Conservation (phyloP, 106 monocot species). For the Dendrobium huoshanense region DNA sequence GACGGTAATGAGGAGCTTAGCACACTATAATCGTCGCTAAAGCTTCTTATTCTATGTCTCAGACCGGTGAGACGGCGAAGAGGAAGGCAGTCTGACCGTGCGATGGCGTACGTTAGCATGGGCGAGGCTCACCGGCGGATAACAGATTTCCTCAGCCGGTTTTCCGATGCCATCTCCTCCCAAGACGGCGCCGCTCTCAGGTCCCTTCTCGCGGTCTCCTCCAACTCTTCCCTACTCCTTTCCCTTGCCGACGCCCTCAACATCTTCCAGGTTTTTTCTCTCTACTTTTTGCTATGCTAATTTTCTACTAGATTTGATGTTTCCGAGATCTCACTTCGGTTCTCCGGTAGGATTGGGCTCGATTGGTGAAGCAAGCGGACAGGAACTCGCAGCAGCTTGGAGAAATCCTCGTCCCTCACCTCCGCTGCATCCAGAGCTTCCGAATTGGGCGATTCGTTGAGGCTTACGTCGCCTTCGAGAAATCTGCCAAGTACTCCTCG, state of each 20-base stretch:
- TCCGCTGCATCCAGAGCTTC: constrained; percentile 39
- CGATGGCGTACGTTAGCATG: constrained; percentile 47
- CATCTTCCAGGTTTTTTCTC: constrained; percentile 22
- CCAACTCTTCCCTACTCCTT: constrained; percentile 31
- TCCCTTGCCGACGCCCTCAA: constrained; percentile 53
- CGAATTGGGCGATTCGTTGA: constrained; percentile 40
- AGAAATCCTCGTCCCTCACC: constrained; percentile 35
- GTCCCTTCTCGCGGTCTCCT: constrained; percentile 67
- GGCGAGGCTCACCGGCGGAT: constrained; percentile 77
- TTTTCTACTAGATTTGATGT: not conserved
- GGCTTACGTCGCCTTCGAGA: constrained; percentile 47
- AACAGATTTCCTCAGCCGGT: constrained; percentile 45
- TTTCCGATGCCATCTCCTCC: constrained; percentile 46
- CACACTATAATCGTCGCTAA: too few relatives aligned
- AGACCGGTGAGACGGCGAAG: not conserved
- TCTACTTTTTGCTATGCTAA: not conserved
- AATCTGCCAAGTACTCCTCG: constrained; percentile 33
- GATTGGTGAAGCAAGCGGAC: constrained; percentile 24
- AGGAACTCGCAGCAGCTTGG: constrained; percentile 22
- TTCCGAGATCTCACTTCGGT: not conserved
- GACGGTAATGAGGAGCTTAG: too few relatives aligned
- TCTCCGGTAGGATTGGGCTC: constrained; percentile 17
- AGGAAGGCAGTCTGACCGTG: not conserved
- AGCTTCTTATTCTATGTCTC: too few relatives aligned
- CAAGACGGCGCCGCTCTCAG: constrained; percentile 56